Evolutionary conservation across 345 rosid genomes (phyloP), one percentile per base, ranked within the genome.

Genomic region (Anacardium occidentale): DNA sequence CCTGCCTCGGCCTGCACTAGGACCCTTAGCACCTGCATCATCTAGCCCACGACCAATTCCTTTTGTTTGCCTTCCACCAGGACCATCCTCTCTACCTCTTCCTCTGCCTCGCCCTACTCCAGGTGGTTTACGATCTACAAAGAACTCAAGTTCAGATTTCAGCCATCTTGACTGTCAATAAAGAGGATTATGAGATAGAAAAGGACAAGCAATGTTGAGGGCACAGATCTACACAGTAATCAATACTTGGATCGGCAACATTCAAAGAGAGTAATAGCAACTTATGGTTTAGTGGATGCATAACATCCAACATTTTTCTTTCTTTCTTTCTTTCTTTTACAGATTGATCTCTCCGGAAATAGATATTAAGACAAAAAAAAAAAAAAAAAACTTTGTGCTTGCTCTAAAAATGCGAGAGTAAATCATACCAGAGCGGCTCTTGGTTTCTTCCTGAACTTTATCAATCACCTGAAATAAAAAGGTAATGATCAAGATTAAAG

Each of bases 21-120:
- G 52, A 51, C 87, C 92, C 81, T 82, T 88, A 45, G 85, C 77
- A 62, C 82, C 81, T 42, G 87, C 91, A 72, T 88, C 96, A 71
- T 90, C 96, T 26, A 90, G 79, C 17, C 92, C 91, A 74, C 90
- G 90, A 37, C 96, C 91, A 50, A 82, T 80, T 61, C 91, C 93
- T 78, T 80, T 88, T 50, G 83, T 63, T 69, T 79, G 86, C 78
- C 91, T 85, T 72, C 89, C 91, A 72, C 91, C 85, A 25, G 86
- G 59, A 69, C 84, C 89, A 29, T 90, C 93, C 60, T 88, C 96
- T 83, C 96, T 85, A 22, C 96, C 93, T 75, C 96, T 87, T 62
- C 93, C 96, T 81, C 93, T 84, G 73, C 96, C 96, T 45, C 91
- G 93, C 22, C 93, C 90, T 0, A 90, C 87, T 0, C 91, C 93